A percentile compares a stretch with the other conserved stretches of the same genome.
phyloP scores from a whole-genome alignment of 2,329 filamentous ascomycete genomes.

The Penicillium capsulatum region DNA sequence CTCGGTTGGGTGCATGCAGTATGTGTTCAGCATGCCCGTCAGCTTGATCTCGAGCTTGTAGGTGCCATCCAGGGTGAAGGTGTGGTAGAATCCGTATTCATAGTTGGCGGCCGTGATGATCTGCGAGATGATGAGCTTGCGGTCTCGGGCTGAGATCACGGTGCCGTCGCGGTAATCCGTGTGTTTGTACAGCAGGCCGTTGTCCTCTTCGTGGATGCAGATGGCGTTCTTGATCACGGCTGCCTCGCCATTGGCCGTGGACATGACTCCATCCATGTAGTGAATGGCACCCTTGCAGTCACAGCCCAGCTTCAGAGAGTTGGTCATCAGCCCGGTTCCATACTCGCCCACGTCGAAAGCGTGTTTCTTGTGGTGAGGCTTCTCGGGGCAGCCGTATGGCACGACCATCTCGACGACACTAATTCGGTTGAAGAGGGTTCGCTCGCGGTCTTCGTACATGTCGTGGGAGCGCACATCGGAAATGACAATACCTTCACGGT shows the following conservation, averaged over 20 bases:
- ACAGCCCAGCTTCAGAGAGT: conserved; percentile 45
- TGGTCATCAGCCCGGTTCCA: conserved; percentile 48
- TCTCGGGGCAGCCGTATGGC: conserved; percentile 57
- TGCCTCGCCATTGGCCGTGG: conserved; percentile 69
- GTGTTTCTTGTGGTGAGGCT: conserved; percentile 48
- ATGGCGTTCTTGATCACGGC: conserved; percentile 88
- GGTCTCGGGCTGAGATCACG: conserved; percentile 75
- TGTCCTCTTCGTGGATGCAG: conserved; percentile 92
- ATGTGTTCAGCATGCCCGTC: conserved; percentile 90
- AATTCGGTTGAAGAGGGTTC: conserved; percentile 87
- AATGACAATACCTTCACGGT: conserved; percentile 83
- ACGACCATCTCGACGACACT: conserved; percentile 93
- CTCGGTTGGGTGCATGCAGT: conserved; percentile 73
- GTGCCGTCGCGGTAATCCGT: conserved; percentile 90
- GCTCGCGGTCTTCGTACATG: conserved; percentile 67
- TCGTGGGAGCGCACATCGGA: conserved; percentile 90
- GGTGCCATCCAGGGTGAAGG: conserved; percentile 87
- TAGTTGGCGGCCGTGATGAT: conserved; percentile 96
- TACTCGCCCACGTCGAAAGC: conserved; percentile 48
- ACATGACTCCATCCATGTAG: conserved; percentile 84
- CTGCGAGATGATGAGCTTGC: conserved; percentile 82
- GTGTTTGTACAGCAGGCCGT: conserved; percentile 89
- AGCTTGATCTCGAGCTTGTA: conserved; percentile 89
- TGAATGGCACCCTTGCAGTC: conserved; percentile 62
- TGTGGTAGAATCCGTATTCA: conserved; percentile 85